These are phyloP conservation scores for Silene uniflora DNA, from an alignment of 148 eudicot genomes.

Conservation along the genomic window DNA sequence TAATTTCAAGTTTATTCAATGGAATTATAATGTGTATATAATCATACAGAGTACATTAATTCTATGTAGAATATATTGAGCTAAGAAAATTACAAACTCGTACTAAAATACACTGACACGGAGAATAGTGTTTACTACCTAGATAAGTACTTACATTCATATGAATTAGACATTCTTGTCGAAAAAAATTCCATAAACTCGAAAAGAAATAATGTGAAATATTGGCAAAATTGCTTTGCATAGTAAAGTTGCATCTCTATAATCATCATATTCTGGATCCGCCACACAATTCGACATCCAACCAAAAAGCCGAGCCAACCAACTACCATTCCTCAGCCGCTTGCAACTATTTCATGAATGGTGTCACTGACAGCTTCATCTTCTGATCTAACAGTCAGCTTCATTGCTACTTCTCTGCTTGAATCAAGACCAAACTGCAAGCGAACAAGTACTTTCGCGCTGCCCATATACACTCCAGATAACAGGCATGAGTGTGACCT, in stretches of 20 bases:
- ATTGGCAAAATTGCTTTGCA: background rate
- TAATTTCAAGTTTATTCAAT: no score
- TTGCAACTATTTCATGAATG: constrained; percentile 92
- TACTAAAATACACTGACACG: background rate
- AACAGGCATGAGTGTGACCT: constrained; percentile 90
- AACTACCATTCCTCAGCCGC: constrained; percentile 44
- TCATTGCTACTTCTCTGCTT: constrained; percentile 91
- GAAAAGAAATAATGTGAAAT: background rate
- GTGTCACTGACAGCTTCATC: constrained; percentile 84
- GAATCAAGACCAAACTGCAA: constrained; percentile 78
- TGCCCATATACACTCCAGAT: constrained; percentile 88
- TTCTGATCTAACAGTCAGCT: constrained; percentile 87
- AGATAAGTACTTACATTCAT: background rate
- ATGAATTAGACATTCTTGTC: background rate
- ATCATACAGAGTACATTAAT: no score
- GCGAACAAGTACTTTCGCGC: constrained; percentile 85
- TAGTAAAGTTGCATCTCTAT: background rate
- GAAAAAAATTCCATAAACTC: background rate
- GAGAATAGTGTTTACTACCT: background rate
- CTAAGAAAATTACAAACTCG: no score
- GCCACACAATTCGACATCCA: background rate
- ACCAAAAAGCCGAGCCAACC: background rate
- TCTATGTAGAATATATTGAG: background rate
- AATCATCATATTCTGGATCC: background rate
- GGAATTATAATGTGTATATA: no score